These are phyloP conservation scores for Phaffia tasmanica DNA, from an alignment of 768 basidiomycete genomes.

Conservation along the genomic window DNA sequence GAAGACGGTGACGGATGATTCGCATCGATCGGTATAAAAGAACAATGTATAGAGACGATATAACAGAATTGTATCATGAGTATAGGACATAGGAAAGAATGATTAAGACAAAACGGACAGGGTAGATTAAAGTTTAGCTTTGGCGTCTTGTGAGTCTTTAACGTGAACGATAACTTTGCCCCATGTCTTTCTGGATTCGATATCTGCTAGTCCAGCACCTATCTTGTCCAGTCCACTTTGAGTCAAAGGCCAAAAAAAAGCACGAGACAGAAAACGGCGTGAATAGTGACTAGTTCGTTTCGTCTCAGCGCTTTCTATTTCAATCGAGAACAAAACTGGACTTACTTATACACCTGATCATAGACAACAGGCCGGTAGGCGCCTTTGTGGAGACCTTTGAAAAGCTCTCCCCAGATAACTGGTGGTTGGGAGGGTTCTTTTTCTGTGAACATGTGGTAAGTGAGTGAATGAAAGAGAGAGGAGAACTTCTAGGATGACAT, in stretches of 20 bases:
- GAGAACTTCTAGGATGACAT: background rate
- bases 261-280: background rate
- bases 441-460: constrained; percentile 31
- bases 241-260: background rate
- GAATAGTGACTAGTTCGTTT: background rate
- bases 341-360: constrained; percentile 42
- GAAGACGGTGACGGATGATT: no score
- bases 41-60: no score
- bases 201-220: constrained; percentile 55
- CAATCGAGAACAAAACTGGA: background rate
- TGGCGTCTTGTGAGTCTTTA: constrained; percentile 23
- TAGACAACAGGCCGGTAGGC: constrained; percentile 26
- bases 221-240: constrained; percentile 50
- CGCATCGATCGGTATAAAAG: no score
- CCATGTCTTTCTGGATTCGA: constrained; percentile 81
- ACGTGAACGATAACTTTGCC: constrained; percentile 72
- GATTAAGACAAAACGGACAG: no score
- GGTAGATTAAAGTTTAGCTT: no score
- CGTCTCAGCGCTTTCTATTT: background rate
- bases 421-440: constrained; percentile 57
- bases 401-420: constrained; percentile 59
- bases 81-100: no score
- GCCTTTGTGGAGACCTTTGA: constrained; percentile 57
- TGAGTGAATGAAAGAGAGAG: no score
- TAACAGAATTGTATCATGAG: no score